Base-by-base conservation (phyloP, 306 rosid genomes). In the Malus orientalis region DNA sequence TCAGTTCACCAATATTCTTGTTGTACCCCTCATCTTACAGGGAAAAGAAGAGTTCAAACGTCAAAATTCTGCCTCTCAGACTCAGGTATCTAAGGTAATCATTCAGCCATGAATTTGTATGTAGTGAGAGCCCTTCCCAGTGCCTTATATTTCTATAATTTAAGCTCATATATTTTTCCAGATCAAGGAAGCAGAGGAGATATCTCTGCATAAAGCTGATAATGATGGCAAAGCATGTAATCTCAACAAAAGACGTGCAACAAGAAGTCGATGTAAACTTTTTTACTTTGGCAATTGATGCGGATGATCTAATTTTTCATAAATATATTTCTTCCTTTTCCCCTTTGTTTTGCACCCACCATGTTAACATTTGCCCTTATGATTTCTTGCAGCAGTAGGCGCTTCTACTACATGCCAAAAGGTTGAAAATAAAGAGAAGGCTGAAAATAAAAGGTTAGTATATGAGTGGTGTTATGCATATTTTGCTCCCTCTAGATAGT, bases 261-360 rank as follows among this genome's bases (percentile, higher is more conserved):
- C 81, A 71, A 88, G 96, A 87, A 86, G 91, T 68, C 88, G 67
- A 86, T 91, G 97, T 90, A 91, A 81, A 74, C 61, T 72, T 70
- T 51, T 20, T n/a, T n/a, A n/a, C 62, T 51, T 51, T 51, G 55
- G 55, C 55, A 51, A 16, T 51, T 51, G 55, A 51, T 51, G 18
- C 5, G 18, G 44, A 47, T 44, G 55, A 82, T 76, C 42, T 61
- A 30, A 47, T 1, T 61, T 60, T 62, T 22, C 47, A 38, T 63
- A 16, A 40, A 71, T 13, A 60, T 79, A 12, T 67, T 30, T 54
- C 23, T 29, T 29, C 9, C 30, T 45, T 20, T 62, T 6, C 8
- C 38, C 42, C 40, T 23, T 59, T 16, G 42, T 74, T 11, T 38
- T 74, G 61, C 78, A 65, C 29, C 78, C 51, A 38, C 13, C 58